phyloP scores from a whole-genome alignment of 2,329 filamentous ascomycete species.

The Sclerotinia nivalis region DNA sequence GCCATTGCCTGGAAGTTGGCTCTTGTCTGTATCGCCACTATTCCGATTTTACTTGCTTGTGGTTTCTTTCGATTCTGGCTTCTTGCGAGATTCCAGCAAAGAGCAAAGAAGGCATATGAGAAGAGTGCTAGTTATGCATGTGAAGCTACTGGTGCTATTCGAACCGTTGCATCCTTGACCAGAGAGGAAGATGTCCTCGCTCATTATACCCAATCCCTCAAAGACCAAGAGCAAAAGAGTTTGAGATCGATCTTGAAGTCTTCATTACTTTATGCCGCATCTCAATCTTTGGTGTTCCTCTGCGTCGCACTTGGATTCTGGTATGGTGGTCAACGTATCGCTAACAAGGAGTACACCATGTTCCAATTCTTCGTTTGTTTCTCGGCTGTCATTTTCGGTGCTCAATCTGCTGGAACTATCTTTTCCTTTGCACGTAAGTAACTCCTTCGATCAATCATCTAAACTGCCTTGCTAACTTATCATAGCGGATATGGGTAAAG shows the following conservation, averaged over 20 bases:
- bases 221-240: constrained; percentile 64
- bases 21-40: constrained; percentile 75
- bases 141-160: constrained; percentile 90
- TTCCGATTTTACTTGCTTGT: constrained; percentile 75
- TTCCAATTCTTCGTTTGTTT: constrained; percentile 95
- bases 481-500: constrained; percentile 81
- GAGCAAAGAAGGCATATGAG: constrained; percentile 78
- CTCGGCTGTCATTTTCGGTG: constrained; percentile 82
- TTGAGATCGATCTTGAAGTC: constrained; percentile 74
- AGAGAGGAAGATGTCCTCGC: constrained; percentile 78
- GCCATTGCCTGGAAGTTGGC: constrained; percentile 85
- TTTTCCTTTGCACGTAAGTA: constrained; percentile 73
- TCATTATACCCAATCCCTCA: constrained; percentile 69
- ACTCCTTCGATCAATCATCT: not conserved
- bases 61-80: constrained; percentile 89
- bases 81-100: constrained; percentile 74
- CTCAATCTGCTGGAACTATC: constrained; percentile 85
- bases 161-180: constrained; percentile 88
- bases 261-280: constrained; percentile 76
- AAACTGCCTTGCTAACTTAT: constrained; percentile 26
- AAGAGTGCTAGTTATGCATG: constrained; percentile 83
- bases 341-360: constrained; percentile 66
- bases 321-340: constrained; percentile 82
- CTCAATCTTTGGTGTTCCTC: constrained; percentile 81
- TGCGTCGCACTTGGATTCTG: constrained; percentile 88